Conservation (phyloP, 2,329 filamentous ascomycete species). For the Paramyrothecium sp. region DNA sequence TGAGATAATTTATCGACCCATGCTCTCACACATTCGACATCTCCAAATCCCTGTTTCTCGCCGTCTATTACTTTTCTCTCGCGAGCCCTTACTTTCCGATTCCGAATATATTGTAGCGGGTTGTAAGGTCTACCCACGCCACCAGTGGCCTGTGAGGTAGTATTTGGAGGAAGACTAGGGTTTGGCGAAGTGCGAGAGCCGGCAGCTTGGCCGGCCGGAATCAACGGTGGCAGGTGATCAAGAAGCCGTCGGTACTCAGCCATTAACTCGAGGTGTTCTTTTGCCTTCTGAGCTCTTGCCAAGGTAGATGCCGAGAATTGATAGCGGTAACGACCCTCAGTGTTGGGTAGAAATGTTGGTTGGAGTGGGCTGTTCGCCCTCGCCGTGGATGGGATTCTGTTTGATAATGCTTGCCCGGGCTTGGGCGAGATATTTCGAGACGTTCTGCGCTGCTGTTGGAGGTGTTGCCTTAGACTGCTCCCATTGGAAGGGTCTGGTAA, state of each 20-base stretch:
- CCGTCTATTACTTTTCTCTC: constrained; percentile 75
- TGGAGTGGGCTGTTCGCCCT: constrained; percentile 45
- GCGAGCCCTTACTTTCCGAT: constrained; percentile 79
- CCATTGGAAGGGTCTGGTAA: constrained; percentile 51
- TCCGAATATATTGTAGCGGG: constrained; percentile 88
- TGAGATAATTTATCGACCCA: constrained; percentile 72
- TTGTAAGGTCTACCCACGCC: constrained; percentile 75
- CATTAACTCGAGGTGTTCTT: constrained; percentile 80
- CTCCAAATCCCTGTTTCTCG: constrained; percentile 72
- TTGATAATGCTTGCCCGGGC: constrained; percentile 40
- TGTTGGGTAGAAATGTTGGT: constrained; percentile 39
- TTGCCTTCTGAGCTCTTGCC: constrained; percentile 79
- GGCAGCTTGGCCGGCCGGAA: constrained; percentile 36
- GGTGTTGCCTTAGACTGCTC: constrained; percentile 63
- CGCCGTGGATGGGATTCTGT: constrained; percentile 38
- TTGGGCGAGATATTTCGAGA: constrained; percentile 62
- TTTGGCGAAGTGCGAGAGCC: constrained; percentile 39
- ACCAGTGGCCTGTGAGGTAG: constrained; percentile 19
- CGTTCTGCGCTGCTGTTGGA: constrained; percentile 67
- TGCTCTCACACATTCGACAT: constrained; percentile 66
- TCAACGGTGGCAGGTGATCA: constrained; percentile 74
- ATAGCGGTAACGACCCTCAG: constrained; percentile 53
- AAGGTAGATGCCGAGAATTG: constrained; percentile 78
- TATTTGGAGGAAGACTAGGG: constrained; percentile 18
- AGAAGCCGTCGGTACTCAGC: constrained; percentile 80